A percentile compares a stretch with the other conserved stretches of the same genome.
phyloP scores from a whole-genome alignment of 768 basidiomycete genomes.

The Tricholoma saponaceum region DNA sequence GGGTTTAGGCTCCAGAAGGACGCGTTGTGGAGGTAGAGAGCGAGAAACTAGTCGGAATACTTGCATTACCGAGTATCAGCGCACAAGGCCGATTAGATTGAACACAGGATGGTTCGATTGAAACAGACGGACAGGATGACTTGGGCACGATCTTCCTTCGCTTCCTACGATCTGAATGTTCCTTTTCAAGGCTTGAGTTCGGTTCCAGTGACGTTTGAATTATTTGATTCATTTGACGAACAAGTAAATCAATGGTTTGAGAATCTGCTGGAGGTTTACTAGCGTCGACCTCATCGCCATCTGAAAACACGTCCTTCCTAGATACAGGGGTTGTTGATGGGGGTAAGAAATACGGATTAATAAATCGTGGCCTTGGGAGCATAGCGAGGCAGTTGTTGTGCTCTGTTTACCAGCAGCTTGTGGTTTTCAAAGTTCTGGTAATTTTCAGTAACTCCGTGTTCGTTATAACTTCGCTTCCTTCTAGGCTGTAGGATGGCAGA shows the following conservation, averaged over 20 bases:
- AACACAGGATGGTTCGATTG: neutral
- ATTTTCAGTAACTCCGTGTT: neutral
- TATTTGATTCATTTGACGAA: slow-evolving; percentile 15
- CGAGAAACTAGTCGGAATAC: slow-evolving; percentile 49
- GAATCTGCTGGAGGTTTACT: neutral
- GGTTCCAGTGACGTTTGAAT: slow-evolving; percentile 12
- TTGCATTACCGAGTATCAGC: slow-evolving; percentile 16
- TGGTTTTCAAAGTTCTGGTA: neutral
- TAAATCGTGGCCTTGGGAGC: slow-evolving; percentile 30
- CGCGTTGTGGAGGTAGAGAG: slow-evolving; percentile 28
- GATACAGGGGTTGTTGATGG: slow-evolving; percentile 29
- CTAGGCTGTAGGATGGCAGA: slow-evolving; percentile 14
- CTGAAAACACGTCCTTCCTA: slow-evolving; percentile 24
- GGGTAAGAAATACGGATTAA: slow-evolving; percentile 42
- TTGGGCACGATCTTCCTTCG: slow-evolving; percentile 4
- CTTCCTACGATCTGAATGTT: slow-evolving; percentile 5
- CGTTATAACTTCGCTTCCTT: neutral
- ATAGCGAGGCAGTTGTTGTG: slow-evolving; percentile 11
- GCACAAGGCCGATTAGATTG: neutral
- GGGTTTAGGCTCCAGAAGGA: slow-evolving; percentile 42
- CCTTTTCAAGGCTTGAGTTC: neutral
- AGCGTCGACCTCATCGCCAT: slow-evolving; percentile 4
- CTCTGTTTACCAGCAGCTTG: slow-evolving; percentile 9
- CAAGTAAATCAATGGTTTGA: slow-evolving; percentile 1
- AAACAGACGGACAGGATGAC: neutral